Evolutionary conservation across 495 filamentous ascomycete species (phyloP).

Genomic region (Hypoxylon perforatum): DNA sequence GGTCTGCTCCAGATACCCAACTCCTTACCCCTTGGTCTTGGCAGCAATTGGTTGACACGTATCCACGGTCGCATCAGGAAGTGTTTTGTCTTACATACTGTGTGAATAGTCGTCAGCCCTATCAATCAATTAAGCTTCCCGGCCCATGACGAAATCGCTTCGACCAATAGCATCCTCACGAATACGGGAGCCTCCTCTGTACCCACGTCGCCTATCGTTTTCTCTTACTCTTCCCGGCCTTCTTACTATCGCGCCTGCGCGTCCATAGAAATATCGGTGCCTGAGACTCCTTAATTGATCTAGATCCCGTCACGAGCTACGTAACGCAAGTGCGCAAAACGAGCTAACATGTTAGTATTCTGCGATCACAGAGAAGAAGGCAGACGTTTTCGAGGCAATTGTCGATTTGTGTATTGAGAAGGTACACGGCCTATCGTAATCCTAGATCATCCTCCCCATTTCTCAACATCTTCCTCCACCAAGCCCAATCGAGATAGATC

Average conservation of each 20-base stretch:
- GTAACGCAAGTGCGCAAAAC: slow-evolving; percentile 39
- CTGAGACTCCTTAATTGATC: slow-evolving; percentile 26
- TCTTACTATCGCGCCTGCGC: slow-evolving; percentile 16
- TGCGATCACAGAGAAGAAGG: slow-evolving; percentile 1
- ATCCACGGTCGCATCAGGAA: slow-evolving; percentile 9
- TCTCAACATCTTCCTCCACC: no score
- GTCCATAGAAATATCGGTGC: slow-evolving; percentile 43
- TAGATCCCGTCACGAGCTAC: slow-evolving; percentile 30
- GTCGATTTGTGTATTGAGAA: background rate
- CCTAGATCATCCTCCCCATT: no score
- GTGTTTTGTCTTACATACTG: slow-evolving; percentile 2
- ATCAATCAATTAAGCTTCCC: slow-evolving; percentile 26
- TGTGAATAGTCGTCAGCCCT: slow-evolving; percentile 40
- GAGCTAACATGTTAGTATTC: background rate
- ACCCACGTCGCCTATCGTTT: slow-evolving; percentile 6
- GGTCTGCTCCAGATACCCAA: slow-evolving; percentile 9
- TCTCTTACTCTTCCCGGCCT: background rate
- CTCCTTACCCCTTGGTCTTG: slow-evolving; percentile 3
- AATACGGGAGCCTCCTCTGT: slow-evolving; percentile 35
- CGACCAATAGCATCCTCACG: slow-evolving; percentile 23
- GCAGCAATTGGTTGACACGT: slow-evolving; percentile 33
- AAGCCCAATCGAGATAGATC: no score
- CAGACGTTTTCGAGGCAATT: slow-evolving; percentile 12
- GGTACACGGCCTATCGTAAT: no score
- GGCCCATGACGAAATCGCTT: slow-evolving; percentile 13